A percentile compares a stretch with the other conserved stretches of the same genome.
Evolutionary conservation across 2,329 filamentous ascomycete species (phyloP).

Genomic region (Penicillium sp.): DNA sequence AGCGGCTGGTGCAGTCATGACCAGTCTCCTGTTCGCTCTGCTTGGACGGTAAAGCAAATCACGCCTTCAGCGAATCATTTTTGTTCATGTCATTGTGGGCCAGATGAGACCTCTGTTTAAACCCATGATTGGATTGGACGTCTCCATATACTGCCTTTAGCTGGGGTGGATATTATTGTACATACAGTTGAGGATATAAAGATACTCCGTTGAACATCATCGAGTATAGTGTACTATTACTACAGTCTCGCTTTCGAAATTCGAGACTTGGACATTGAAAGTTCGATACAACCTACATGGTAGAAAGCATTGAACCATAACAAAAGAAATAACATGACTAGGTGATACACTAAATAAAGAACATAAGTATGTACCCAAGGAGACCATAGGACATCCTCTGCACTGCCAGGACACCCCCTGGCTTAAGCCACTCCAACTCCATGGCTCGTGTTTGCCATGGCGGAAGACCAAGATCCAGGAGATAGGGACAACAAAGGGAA

Average conservation of each 20-base stretch:
- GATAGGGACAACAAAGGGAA: conserved; percentile 26
- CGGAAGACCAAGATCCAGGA: conserved; percentile 11
- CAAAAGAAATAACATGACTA: conserved; percentile 35
- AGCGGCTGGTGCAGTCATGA: conserved; percentile 64
- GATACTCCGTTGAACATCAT: conserved; percentile 13
- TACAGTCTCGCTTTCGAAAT: not conserved
- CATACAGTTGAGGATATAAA: conserved; percentile 20
- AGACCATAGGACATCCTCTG: conserved; percentile 15
- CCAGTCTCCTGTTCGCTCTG: conserved; percentile 55
- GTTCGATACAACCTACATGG: not conserved
- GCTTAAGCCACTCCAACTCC: conserved; percentile 5
- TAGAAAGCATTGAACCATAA: conserved; percentile 4
- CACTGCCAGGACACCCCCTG: conserved; percentile 1
- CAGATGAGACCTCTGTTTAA: not conserved
- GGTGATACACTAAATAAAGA: conserved; percentile 29
- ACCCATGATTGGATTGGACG: not conserved
- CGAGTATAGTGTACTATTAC: conserved; percentile 15
- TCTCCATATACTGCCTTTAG: conserved; percentile 5
- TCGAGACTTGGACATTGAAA: not conserved
- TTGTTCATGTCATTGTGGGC: not conserved
- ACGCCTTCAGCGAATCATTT: conserved; percentile 16
- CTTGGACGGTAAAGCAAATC: conserved; percentile 41
- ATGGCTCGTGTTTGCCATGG: conserved; percentile 11
- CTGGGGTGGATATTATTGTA: conserved; percentile 14
- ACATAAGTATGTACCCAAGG: conserved; percentile 30